Evolutionary conservation across 768 basidiomycete genomes (phyloP).

Genomic region (Lactarius sanguifluus): DNA sequence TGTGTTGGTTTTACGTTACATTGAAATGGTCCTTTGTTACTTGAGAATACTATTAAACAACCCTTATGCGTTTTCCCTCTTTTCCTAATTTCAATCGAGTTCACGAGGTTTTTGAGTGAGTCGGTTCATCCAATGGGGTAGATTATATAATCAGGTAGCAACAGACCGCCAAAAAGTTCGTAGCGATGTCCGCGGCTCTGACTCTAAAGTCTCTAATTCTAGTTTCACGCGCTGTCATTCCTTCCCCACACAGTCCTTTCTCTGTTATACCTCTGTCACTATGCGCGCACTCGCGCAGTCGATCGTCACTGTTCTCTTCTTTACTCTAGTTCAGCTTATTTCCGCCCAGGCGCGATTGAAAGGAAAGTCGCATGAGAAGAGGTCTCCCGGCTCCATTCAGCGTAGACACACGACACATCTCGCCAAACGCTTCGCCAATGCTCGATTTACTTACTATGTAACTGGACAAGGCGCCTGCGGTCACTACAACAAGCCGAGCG

Average conservation of each 20-base stretch:
- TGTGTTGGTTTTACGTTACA: background rate
- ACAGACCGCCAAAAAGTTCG: too few species aligned
- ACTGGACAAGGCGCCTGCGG: constrained; percentile 64
- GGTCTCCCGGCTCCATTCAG: background rate
- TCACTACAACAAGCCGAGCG: constrained; percentile 37
- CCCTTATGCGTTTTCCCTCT: constrained; percentile 5
- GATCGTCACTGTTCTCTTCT: background rate
- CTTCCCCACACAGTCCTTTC: background rate
- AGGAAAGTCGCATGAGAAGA: background rate
- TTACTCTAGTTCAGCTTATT: background rate
- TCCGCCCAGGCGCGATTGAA: background rate
- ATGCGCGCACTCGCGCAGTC: background rate
- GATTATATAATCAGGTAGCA: too few species aligned
- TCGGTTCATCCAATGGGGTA: too few species aligned
- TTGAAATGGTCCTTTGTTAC: constrained; percentile 2
- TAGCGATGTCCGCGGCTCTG: too few species aligned
- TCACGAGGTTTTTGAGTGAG: background rate
- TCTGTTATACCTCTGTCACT: background rate
- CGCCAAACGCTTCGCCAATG: constrained; percentile 39
- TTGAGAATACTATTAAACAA: constrained; percentile 7
- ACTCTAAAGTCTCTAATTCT: too few species aligned
- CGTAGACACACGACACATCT: constrained; percentile 1
- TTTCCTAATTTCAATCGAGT: background rate
- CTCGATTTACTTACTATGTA: constrained; percentile 56
- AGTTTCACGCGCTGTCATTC: background rate